These are phyloP conservation scores for Neofusicoccum laricinum DNA, from an alignment of 2,329 filamentous ascomycete species.

Conservation along the genomic window DNA sequence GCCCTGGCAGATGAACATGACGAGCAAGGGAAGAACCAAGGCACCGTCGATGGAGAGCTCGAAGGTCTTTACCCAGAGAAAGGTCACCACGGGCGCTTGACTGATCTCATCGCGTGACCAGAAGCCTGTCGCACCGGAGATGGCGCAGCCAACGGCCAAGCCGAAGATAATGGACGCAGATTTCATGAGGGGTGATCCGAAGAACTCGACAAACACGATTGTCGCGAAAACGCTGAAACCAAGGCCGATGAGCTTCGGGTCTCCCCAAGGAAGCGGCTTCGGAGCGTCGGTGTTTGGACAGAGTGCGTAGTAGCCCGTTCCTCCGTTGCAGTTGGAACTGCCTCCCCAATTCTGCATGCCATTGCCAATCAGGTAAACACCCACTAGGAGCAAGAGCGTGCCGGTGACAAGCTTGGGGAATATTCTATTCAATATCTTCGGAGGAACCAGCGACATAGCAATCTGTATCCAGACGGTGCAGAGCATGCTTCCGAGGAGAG, in stretches of 20 bases:
- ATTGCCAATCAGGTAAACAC: constrained; percentile 27
- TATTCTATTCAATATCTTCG: constrained; percentile 24
- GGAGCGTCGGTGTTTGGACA: constrained; percentile 25
- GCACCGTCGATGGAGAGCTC: constrained; percentile 28
- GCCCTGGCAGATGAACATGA: constrained; percentile 31
- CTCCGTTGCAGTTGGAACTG: constrained; percentile 27
- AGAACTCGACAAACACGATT: constrained; percentile 26
- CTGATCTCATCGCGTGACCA: constrained; percentile 25
- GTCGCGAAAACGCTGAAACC: constrained; percentile 30
- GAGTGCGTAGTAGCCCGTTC: constrained; percentile 27
- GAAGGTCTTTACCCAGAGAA: constrained; percentile 29
- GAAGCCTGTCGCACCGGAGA: constrained; percentile 28
- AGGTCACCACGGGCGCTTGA: constrained; percentile 24
- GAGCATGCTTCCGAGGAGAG: constrained; percentile 34
- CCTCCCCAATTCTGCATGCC: constrained; percentile 31
- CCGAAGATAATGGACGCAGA: constrained; percentile 29
- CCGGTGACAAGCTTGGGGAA: constrained; percentile 30
- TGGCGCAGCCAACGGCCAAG: constrained; percentile 27
- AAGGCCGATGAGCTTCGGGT: constrained; percentile 28
- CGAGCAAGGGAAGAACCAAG: constrained; percentile 26
- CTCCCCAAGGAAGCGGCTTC: constrained; percentile 31
- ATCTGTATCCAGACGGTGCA: constrained; percentile 41
- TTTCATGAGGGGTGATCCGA: constrained; percentile 29
- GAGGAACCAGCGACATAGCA: constrained; percentile 26
- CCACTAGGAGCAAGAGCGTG: constrained; percentile 24